These are phyloP conservation scores for Xylaria intraflava DNA, from an alignment of 495 filamentous ascomycete species.

Conservation along the genomic window DNA sequence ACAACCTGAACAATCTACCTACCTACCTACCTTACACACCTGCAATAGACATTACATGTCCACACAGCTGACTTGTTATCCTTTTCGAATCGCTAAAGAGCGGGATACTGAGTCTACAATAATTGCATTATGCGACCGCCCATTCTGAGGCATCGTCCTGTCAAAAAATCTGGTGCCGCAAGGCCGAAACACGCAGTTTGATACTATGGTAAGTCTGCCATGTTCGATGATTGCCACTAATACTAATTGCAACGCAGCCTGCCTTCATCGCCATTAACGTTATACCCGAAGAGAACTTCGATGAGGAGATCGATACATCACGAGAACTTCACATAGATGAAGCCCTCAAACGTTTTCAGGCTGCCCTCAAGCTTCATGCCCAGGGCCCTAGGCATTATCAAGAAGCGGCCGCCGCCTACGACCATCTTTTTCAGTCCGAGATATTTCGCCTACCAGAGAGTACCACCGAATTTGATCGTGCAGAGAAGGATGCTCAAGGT, in stretches of 20 bases:
- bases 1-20: too few relatives aligned
- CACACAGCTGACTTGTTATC: not conserved
- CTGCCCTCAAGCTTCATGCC: slow-evolving; percentile 83
- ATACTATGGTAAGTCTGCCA: slow-evolving; percentile 25
- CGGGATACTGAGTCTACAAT: not conserved
- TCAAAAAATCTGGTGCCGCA: not conserved
- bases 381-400: slow-evolving; percentile 70
- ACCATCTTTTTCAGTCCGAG: slow-evolving; percentile 78
- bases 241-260: slow-evolving; percentile 31
- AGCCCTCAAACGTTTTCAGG: slow-evolving; percentile 90
- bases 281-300: slow-evolving; percentile 80
- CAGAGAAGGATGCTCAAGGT: slow-evolving; percentile 53
- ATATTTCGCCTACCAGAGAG: slow-evolving; percentile 89
- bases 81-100: not conserved
- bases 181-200: slow-evolving; percentile 5
- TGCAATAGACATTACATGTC: not conserved
- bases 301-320: slow-evolving; percentile 90
- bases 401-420: slow-evolving; percentile 77
- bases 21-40: too few relatives aligned
- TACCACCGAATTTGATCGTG: slow-evolving; percentile 65
- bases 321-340: slow-evolving; percentile 96
- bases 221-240: not conserved
- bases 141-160: not conserved
- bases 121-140: slow-evolving; percentile 4
- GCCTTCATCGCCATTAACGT: slow-evolving; percentile 82